Evolutionary conservation across 2,329 filamentous ascomycete genomes (phyloP), one percentile per base, ranked within the genome.

Genomic region (Erysiphe pulchra): DNA sequence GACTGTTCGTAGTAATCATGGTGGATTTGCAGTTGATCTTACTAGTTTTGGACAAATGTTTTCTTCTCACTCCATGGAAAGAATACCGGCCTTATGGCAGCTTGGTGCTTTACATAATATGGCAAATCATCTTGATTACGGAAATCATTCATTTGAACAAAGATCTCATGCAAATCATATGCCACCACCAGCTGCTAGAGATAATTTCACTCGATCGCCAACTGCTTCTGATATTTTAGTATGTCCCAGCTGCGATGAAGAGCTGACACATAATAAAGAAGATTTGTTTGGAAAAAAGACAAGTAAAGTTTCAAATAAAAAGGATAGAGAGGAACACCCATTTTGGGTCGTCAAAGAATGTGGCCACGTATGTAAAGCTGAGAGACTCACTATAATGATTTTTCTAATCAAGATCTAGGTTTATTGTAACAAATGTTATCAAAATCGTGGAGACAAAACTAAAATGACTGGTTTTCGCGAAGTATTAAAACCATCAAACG

Each of bases 261-360:
- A 95, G 61, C 64, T 98, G 14, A 80, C 83, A 6, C 75, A 78
- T 44, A 80, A 85, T 13, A 64, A 36, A 17, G 53, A 55, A 4
- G 53, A 50, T 14, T 54, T 56, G 24, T 55, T 56, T 5, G 64
- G 62, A 55, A 67, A 62, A 49, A 54, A 60, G 30, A 50, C 50
- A 10, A 60, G 63, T 16, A 75, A 69, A 54, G 63, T 67, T 17
- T 61, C 65, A 7, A 69, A 67, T 18, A 58, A 47, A 46, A 59
- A 68, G 46, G 66, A 68, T 18, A 65, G 70, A 28, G 58, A 65
- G 32, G 85, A 92, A 61, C 77, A 82, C 56, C 80, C 93, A 55
- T 87, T 95, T 50, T 95, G 86, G 85, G 79, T 90, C 0, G 69
- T 90, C 33, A 93, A 86, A 61, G 70, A 70, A 45, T 98, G 90